phyloP scores from a whole-genome alignment of 2,329 filamentous ascomycete genomes.

The Colletotrichum paranaense region DNA sequence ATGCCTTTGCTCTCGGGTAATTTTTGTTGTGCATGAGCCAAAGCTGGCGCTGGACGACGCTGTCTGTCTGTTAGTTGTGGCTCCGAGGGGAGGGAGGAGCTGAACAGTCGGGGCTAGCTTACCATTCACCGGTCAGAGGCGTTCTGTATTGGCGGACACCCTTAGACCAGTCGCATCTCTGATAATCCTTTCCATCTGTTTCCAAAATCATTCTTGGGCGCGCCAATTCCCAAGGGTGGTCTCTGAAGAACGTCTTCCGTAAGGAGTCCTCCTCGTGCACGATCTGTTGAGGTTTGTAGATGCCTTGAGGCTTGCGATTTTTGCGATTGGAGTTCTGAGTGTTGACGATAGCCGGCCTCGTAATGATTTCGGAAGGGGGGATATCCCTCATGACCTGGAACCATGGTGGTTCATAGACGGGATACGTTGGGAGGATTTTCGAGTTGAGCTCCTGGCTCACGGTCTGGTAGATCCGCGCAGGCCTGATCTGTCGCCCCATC shows the following conservation, averaged over 20 bases:
- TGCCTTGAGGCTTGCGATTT: constrained; percentile 73
- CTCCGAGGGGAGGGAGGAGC: constrained; percentile 13
- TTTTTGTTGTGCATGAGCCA: constrained; percentile 79
- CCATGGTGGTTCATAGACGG: constrained; percentile 57
- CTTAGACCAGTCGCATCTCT: constrained; percentile 82
- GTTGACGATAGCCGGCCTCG: constrained; percentile 62
- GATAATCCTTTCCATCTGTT: constrained; percentile 83
- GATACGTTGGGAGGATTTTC: constrained; percentile 48
- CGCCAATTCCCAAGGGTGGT: constrained; percentile 98
- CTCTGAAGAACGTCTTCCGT: constrained; percentile 84
- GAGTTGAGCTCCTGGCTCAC: constrained; percentile 57
- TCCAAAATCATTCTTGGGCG: constrained; percentile 88
- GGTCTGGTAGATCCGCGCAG: constrained; percentile 59
- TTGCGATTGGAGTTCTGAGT: constrained; percentile 57
- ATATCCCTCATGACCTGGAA: constrained; percentile 61
- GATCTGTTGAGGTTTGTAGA: constrained; percentile 85
- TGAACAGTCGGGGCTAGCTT: constrained; percentile 39
- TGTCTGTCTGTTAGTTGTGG: constrained; percentile 50
- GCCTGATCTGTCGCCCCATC: constrained; percentile 59
- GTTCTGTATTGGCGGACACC: constrained; percentile 79
- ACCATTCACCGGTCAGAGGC: constrained; percentile 87
- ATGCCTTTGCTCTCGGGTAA: constrained; percentile 75
- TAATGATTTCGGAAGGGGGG: constrained; percentile 69
- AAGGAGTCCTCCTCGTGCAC: constrained; percentile 86
- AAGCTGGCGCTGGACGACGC: constrained; percentile 91